Evolutionary conservation across 306 rosid species (phyloP).

Genomic region (Cyclanthera cordifolia): DNA sequence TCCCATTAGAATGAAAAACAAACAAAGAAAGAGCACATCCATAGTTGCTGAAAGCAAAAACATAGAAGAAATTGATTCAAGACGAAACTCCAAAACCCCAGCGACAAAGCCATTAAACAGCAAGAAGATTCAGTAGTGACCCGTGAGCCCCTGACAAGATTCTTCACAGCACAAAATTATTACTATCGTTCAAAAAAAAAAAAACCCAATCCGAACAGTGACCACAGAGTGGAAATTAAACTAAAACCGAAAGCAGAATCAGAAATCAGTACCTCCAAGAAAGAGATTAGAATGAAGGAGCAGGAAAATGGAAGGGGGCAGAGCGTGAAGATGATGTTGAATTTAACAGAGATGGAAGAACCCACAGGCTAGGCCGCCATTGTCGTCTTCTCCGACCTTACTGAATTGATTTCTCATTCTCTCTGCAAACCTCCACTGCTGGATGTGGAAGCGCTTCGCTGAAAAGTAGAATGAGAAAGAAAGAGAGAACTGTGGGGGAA

Average conservation of each 20-base stretch:
- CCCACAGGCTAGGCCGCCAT: conserved; percentile 10
- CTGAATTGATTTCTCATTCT: not conserved
- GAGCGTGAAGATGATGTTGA: too few relatives aligned
- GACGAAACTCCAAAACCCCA: not conserved
- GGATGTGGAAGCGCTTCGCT: conserved; percentile 10
- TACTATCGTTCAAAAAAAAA: not conserved
- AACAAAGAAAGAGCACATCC: not conserved
- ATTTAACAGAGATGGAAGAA: not conserved
- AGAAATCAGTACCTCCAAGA: conserved; percentile 2
- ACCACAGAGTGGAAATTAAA: not conserved
- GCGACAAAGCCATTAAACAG: not conserved
- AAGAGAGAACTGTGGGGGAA: conserved; percentile 12
- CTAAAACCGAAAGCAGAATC: not conserved
- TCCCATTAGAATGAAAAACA: not conserved
- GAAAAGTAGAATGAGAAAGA: conserved; percentile 4
- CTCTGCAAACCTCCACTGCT: not conserved
- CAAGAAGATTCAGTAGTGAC: not conserved
- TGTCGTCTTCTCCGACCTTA: conserved; percentile 3
- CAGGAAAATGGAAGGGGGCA: too few relatives aligned
- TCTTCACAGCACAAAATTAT: not conserved
- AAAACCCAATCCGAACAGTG: not conserved
- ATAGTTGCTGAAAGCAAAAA: not conserved
- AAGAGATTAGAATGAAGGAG: not conserved
- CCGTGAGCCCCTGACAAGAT: conserved; percentile 4
- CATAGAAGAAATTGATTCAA: not conserved